Conservation (phyloP, 306 rosid species). For the Pterocarpus santalinus region DNA sequence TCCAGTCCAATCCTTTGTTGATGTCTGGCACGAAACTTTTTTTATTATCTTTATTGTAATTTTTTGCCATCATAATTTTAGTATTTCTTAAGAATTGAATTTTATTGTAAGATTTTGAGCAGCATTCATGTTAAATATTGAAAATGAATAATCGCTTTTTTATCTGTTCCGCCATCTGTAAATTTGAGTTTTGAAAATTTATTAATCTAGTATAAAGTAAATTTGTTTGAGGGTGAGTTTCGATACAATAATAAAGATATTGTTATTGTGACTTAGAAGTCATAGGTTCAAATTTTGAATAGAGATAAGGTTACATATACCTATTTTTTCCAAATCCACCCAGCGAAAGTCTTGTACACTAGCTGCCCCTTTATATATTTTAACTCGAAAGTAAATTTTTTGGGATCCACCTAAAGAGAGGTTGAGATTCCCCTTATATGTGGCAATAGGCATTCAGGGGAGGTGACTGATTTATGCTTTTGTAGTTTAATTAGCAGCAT, state of each 20-base stretch:
- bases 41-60: neutral
- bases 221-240: neutral
- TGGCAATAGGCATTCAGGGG: neutral
- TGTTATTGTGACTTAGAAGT: too few relatives aligned
- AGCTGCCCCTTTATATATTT: too few relatives aligned
- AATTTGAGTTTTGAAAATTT: conserved; percentile 31
- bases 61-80: conserved; percentile 35
- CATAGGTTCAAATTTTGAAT: neutral
- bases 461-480: neutral
- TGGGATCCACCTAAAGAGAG: too few relatives aligned
- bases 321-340: too few relatives aligned
- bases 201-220: neutral
- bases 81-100: conserved; percentile 34
- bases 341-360: too few relatives aligned
- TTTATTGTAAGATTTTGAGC: conserved; percentile 24
- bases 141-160: conserved; percentile 14
- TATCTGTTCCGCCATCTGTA: neutral
- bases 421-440: neutral
- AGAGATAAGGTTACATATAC: too few relatives aligned
- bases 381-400: too few relatives aligned
- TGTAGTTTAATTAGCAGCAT: neutral
- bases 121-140: conserved; percentile 6
- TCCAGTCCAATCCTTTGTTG: conserved; percentile 28
- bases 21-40: conserved; percentile 33
- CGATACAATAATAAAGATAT: too few relatives aligned